Conservation (phyloP, 148 eudicot species). For the Nepenthes mirabilis region DNA sequence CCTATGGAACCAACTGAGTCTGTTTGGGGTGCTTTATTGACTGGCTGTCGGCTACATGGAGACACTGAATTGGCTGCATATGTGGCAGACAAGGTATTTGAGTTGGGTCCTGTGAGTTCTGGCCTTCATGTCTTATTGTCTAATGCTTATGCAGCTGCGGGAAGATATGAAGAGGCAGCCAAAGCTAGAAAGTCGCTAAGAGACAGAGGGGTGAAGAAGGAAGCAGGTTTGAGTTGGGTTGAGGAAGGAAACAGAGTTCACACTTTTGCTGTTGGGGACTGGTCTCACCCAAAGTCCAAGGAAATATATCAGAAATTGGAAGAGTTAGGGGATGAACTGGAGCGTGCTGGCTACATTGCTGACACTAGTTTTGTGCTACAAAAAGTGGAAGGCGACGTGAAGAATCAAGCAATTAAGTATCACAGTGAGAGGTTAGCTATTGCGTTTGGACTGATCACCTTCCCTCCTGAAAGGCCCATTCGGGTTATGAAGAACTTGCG, state of each 20-base stretch:
- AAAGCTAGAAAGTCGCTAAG: slow-evolving; percentile 64
- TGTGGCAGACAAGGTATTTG: slow-evolving; percentile 70
- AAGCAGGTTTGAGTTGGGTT: slow-evolving; percentile 87
- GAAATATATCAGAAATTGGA: slow-evolving; percentile 60
- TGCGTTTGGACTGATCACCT: slow-evolving; percentile 63
- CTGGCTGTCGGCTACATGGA: slow-evolving; percentile 55
- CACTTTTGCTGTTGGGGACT: slow-evolving; percentile 65
- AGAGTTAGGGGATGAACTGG: slow-evolving; percentile 59
- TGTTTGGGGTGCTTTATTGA: slow-evolving; percentile 82
- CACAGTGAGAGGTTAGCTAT: slow-evolving; percentile 87
- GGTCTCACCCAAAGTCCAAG: slow-evolving; percentile 25
- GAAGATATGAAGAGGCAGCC: slow-evolving; percentile 78
- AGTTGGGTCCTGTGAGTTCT: slow-evolving; percentile 53
- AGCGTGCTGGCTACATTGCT: slow-evolving; percentile 64
- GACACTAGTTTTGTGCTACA: slow-evolving; percentile 71
- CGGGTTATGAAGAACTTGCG: slow-evolving; percentile 90
- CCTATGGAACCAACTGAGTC: slow-evolving; percentile 75
- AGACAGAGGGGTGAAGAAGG: slow-evolving; percentile 73
- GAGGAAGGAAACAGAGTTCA: slow-evolving; percentile 71
- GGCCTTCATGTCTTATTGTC: slow-evolving; percentile 58
- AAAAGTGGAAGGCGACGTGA: slow-evolving; percentile 52
- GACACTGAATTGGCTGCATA: slow-evolving; percentile 70
- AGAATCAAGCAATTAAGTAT: slow-evolving; percentile 42
- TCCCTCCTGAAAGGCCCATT: slow-evolving; percentile 55
- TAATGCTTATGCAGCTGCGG: slow-evolving; percentile 77